Base-by-base conservation (phyloP, 495 filamentous ascomycete species). In the Choiromyces venosus region DNA sequence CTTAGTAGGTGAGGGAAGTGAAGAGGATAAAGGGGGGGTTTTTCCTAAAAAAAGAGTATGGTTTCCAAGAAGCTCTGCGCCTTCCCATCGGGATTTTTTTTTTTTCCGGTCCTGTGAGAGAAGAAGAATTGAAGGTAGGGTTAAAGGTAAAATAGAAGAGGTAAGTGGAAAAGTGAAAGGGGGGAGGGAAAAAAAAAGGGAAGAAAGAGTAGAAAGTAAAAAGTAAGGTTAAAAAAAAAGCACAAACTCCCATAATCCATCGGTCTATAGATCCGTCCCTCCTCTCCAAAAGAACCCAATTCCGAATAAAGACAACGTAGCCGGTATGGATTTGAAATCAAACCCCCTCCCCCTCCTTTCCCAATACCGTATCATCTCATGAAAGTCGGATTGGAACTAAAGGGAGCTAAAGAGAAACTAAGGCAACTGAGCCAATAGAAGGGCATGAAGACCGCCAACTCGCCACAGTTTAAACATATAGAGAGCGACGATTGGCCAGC, bases 111-210 rank as follows among this genome's bases (percentile, higher is more conserved):
- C 29, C 29, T 29, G 25, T 29, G 68, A 71, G 52, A 67, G 71
- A 21, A 70, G 69, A 70, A 82, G 71, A 73, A 66, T 77, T 66
- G 77, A 76, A 70, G 73, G 67, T 74, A 80, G 79, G 70, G 71
- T 70, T 64, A 66, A 71, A 29, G 56, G 71, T 56, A 67, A 8
- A 75, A 75, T 29, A 44, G n/a, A n/a, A n/a, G n/a, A n/a, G n/a
- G n/a, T n/a, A n/a, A n/a, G n/a, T n/a, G n/a, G n/a, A n/a, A n/a
- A n/a, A n/a, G n/a, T n/a, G n/a, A n/a, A n/a, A n/a, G n/a, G n/a
- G n/a, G n/a, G n/a, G n/a, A n/a, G n/a, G 37, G 65, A 74, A 66
- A 33, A 65, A 67, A 73, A 42, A 77, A 56, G 66, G 69, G 37
- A 40, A 69, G 38, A 37, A 39, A 40, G 67, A 56, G 38, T 40